A percentile compares a stretch with the other conserved stretches of the same genome.
phyloP scores from a whole-genome alignment of 345 rosid genomes.

The Diplotaxis tenuifolia region DNA sequence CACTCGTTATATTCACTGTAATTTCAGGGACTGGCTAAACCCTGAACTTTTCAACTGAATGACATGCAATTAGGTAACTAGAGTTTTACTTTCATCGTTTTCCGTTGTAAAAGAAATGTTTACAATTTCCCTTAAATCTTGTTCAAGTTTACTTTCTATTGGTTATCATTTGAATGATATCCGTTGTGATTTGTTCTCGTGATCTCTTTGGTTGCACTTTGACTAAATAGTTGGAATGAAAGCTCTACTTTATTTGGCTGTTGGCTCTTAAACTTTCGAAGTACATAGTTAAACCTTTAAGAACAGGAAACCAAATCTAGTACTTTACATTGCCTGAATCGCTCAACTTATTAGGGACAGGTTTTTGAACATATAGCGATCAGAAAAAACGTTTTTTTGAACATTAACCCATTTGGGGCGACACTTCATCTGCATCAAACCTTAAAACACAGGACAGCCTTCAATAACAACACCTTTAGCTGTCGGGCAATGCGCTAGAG shows the following conservation, averaged over 20 bases:
- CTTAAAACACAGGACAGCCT: slow-evolving; percentile 51
- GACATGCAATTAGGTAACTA: slow-evolving; percentile 23
- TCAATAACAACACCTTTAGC: slow-evolving; percentile 51
- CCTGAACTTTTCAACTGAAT: slow-evolving; percentile 76
- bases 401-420: neutral
- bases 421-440: slow-evolving; percentile 12
- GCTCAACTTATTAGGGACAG: neutral
- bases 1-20: slow-evolving; percentile 18
- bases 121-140: slow-evolving; percentile 17
- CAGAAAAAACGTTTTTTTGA: neutral
- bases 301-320: slow-evolving; percentile 30
- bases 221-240: slow-evolving; percentile 22
- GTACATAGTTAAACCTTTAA: slow-evolving; percentile 17
- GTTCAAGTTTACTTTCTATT: slow-evolving; percentile 23
- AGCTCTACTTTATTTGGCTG: slow-evolving; percentile 13
- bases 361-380: neutral
- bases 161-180: slow-evolving; percentile 26
- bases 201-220: slow-evolving; percentile 6
- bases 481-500: slow-evolving; percentile 60
- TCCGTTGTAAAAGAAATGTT: slow-evolving; percentile 11
- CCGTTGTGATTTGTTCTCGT: slow-evolving; percentile 9
- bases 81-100: slow-evolving; percentile 24
- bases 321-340: slow-evolving; percentile 20
- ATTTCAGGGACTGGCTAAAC: slow-evolving; percentile 91
- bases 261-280: slow-evolving; percentile 11